Evolutionary conservation across 768 basidiomycete species (phyloP).

Genomic region (Tubosaeta sp.): DNA sequence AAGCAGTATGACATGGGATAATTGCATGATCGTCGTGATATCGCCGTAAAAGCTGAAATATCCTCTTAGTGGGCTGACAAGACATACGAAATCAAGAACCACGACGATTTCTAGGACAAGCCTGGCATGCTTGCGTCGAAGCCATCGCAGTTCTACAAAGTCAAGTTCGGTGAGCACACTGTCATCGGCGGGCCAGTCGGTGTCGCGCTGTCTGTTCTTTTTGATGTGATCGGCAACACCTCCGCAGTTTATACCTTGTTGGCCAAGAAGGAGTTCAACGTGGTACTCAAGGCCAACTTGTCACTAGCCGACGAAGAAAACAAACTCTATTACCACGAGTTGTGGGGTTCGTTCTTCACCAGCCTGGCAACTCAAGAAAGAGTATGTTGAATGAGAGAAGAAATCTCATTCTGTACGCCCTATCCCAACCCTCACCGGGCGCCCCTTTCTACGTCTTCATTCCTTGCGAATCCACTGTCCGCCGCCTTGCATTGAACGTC

Average conservation of each 20-base stretch:
- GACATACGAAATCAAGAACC: not conserved
- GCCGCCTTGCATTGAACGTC: constrained; percentile 33
- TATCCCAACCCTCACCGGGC: constrained; percentile 12
- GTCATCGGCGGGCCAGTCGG: not conserved
- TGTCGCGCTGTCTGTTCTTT: not conserved
- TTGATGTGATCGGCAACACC: constrained; percentile 1
- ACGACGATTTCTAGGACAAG: not conserved
- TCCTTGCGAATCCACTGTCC: constrained; percentile 51
- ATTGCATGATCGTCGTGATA: not conserved
- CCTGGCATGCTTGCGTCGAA: not conserved
- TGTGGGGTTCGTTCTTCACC: constrained; percentile 55
- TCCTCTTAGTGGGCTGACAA: not conserved
- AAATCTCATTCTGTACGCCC: too few relatives aligned
- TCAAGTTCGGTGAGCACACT: not conserved
- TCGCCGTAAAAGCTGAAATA: not conserved
- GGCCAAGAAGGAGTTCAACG: not conserved
- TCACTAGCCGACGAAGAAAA: too few relatives aligned
- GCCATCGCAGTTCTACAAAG: constrained; percentile 7
- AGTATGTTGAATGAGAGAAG: too few relatives aligned
- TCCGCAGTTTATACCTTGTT: not conserved
- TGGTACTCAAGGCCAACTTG: not conserved
- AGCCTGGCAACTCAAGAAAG: constrained; percentile 32
- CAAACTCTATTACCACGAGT: constrained; percentile 10
- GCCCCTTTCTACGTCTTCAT: constrained; percentile 30
- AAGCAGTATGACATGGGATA: not conserved